Percentiles rank a stretch among this genome's conserved stretches.
These are phyloP conservation scores for Boletus mariae DNA, from an alignment of 1,284 basidiomycete species.

Conservation along the genomic window DNA sequence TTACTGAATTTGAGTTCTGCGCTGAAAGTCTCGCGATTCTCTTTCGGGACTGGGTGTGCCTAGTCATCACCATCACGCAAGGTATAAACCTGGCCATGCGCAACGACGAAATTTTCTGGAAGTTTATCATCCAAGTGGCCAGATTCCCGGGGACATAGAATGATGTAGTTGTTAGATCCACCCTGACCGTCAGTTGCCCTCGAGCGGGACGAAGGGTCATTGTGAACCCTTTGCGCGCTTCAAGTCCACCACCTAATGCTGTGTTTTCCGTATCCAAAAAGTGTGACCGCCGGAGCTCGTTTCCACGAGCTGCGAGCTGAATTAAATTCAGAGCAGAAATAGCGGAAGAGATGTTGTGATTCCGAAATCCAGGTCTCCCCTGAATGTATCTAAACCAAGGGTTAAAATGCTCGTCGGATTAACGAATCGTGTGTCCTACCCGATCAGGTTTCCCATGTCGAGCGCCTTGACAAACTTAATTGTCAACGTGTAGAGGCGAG, in stretches of 20 bases:
- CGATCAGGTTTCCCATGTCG: not conserved
- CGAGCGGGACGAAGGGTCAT: not conserved
- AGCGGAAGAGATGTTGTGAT: not conserved
- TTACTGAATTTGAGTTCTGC: not conserved
- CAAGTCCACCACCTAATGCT: not conserved
- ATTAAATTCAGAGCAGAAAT: not conserved
- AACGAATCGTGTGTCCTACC: not conserved
- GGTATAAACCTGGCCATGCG: not conserved
- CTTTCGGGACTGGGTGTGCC: not conserved
- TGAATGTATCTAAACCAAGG: not conserved
- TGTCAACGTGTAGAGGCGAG: not conserved
- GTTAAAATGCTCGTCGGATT: not conserved
- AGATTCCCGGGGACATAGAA: not conserved
- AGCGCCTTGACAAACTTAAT: not conserved
- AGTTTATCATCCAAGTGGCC: not conserved
- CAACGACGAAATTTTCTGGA: not conserved
- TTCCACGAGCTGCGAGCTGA: not conserved
- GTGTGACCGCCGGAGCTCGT: not conserved
- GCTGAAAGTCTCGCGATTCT: not conserved
- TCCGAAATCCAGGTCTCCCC: not conserved
- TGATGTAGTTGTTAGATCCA: not conserved
- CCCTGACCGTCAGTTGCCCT: not conserved
- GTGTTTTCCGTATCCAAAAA: not conserved
- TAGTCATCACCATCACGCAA: not conserved
- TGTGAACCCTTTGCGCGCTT: not conserved